Base-by-base conservation (phyloP, 495 filamentous ascomycete species). In the Oleoguttula mirabilis region DNA sequence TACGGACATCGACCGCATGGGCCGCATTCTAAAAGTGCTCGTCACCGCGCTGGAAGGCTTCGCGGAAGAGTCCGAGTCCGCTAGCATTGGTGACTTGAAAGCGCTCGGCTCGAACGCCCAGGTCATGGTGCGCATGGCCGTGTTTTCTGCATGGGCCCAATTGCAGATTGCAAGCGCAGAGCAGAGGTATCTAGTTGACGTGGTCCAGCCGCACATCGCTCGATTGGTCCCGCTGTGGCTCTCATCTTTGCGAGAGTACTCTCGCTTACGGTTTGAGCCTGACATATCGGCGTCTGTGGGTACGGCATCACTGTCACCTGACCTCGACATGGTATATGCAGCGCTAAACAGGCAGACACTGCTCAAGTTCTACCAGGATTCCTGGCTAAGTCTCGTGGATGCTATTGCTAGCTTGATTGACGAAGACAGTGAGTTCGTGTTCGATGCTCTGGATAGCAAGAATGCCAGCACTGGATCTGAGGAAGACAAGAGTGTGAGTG, bases 91-190 rank as follows among this genome's bases (percentile, higher is more conserved):
- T 19, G 90, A 99, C 47, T 65, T 99, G 15, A 85, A 84, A 61
- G 85, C 83, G 1, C 76, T 96, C 21, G 93, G 92, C 59, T 84
- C 92, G 0, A 99, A 99, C 56, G 90, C 90, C 2, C 82, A 88
- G 45, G 86, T 94, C 21, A 99, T 99, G 90, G 86, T 99, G 30
- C 92, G 88, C 57, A 86, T 94, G 76, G 78, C 92, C 1, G 80
- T 96, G 1, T 86, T 92, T 57, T 88, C 88, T n/a, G 90, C 87
- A 6, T 99, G 90, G 90, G 92, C 90, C n/a, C 84, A 94, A 47
- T 72, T 99, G 23, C 92, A 99, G 60, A 87, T 99, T 32, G 88
- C 92, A 2, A 95, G 90, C 62, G 79, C 77, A 19, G 88, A 96
- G 52, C 87, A 96, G 43, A 77, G 76, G 22, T 96, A 96, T 54